A percentile compares a stretch with the other conserved stretches of the same genome.
Conservation (phyloP, 371 early-diverging fungal genomes). For the Synchytrium microbalum region DNA sequence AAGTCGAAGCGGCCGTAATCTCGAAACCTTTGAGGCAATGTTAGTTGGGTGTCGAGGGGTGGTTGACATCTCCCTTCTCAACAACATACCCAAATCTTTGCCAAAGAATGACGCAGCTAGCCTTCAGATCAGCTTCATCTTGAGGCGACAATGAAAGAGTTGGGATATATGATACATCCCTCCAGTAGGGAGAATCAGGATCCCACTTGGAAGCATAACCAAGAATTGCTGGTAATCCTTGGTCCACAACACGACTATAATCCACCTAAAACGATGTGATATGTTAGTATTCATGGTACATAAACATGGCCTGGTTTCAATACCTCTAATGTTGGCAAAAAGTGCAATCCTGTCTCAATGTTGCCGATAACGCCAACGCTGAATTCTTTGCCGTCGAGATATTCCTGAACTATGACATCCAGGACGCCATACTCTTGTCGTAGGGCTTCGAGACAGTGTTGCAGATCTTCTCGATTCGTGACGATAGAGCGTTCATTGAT, state of each 20-base stretch:
- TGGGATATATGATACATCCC: conserved; percentile 32
- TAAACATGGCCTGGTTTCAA: no score
- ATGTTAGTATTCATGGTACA: no score
- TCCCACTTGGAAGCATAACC: conserved; percentile 52
- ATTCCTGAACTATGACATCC: conserved; percentile 46
- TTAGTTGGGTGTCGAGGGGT: background rate
- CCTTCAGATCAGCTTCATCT: conserved; percentile 17
- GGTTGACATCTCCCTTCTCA: no score
- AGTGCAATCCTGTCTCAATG: conserved; percentile 39
- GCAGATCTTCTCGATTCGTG: conserved; percentile 26
- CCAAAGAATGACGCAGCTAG: conserved; percentile 33
- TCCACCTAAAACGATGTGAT: no score
- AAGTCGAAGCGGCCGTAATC: conserved; percentile 52
- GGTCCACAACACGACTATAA: conserved; percentile 22
- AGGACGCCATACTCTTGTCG: conserved; percentile 20
- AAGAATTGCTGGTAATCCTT: conserved; percentile 40
- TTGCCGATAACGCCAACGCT: conserved; percentile 48
- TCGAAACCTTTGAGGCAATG: conserved; percentile 16
- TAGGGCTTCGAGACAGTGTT: conserved; percentile 32
- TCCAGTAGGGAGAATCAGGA: conserved; percentile 45
- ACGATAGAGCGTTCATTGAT: conserved; percentile 42
- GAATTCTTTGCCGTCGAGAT: conserved; percentile 42
- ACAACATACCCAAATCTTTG: conserved; percentile 34
- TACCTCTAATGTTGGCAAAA: conserved; percentile 47
- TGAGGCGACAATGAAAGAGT: conserved; percentile 19